Percentiles rank a stretch among this genome's conserved stretches.
phyloP scores from a whole-genome alignment of 805 yeast genomes.

The Monosporozyma servazzii region DNA sequence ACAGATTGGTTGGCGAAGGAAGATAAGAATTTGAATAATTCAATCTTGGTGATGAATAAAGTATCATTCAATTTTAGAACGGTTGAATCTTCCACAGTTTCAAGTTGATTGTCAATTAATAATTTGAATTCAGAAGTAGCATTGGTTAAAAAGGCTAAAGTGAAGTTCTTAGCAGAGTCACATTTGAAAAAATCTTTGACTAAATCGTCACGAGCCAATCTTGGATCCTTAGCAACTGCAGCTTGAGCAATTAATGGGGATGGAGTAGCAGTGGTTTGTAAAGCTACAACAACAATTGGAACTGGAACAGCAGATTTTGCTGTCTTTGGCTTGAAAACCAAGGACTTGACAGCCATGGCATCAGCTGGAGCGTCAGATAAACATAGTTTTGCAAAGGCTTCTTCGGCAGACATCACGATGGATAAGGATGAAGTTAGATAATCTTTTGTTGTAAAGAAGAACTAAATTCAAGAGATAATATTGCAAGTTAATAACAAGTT shows the following conservation, averaged over 20 bases:
- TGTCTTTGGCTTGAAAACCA: slow-evolving; percentile 87
- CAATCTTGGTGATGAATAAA: slow-evolving; percentile 15
- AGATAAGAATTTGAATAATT: slow-evolving; percentile 28
- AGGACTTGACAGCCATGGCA: slow-evolving; percentile 55
- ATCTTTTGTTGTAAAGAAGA: neutral
- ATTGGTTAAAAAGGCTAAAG: slow-evolving; percentile 33
- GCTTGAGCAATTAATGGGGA: slow-evolving; percentile 52
- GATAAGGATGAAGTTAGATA: neutral
- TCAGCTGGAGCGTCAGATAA: slow-evolving; percentile 40
- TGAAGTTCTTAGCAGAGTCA: slow-evolving; percentile 25
- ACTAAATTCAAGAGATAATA: neutral
- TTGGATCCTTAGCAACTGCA: slow-evolving; percentile 71
- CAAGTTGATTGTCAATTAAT: slow-evolving; percentile 27
- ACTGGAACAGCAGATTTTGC: slow-evolving; percentile 70
- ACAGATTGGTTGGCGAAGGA: slow-evolving; percentile 37
- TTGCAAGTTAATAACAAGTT: too few species aligned
- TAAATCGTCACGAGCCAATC: slow-evolving; percentile 78
- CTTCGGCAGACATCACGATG: slow-evolving; percentile 36
- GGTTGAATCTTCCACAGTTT: slow-evolving; percentile 31
- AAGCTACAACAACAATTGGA: slow-evolving; percentile 74
- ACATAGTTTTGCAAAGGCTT: slow-evolving; percentile 58
- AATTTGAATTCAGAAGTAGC: slow-evolving; percentile 23
- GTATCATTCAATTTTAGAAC: slow-evolving; percentile 23
- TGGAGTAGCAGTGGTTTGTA: slow-evolving; percentile 62
- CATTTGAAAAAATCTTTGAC: slow-evolving; percentile 43